Evolutionary conservation across 345 rosid genomes (phyloP).

Genomic region (Gossypioides kirkii): DNA sequence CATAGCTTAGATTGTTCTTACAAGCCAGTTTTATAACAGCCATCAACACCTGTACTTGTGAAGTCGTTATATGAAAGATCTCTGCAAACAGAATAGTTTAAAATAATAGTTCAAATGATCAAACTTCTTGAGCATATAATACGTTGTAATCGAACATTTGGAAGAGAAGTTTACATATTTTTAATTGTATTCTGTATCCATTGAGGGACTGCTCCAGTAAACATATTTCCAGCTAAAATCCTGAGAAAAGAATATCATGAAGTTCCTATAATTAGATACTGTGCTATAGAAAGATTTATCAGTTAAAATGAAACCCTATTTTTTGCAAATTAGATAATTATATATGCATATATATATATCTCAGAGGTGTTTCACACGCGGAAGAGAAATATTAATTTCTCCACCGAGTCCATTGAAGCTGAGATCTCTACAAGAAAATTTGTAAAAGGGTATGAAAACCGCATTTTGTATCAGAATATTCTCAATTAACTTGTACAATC

Average conservation of each 20-base stretch:
- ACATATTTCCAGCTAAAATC: slow-evolving; percentile 31
- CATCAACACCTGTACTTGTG: neutral
- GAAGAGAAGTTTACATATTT: slow-evolving; percentile 1
- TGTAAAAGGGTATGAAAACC: neutral
- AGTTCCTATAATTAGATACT: neutral
- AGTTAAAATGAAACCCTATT: no score
- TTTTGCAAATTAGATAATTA: neutral
- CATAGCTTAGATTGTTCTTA: slow-evolving; percentile 10
- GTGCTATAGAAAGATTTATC: no score
- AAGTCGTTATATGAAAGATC: slow-evolving; percentile 37
- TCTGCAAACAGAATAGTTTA: slow-evolving; percentile 15
- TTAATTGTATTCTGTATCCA: slow-evolving; percentile 15
- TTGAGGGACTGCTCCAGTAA: slow-evolving; percentile 24
- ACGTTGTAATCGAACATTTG: neutral
- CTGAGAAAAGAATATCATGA: slow-evolving; percentile 8
- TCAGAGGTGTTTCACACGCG: neutral
- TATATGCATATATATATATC: neutral
- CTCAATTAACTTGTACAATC: no score
- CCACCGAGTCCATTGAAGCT: slow-evolving; percentile 43
- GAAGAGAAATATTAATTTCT: slow-evolving; percentile 9
- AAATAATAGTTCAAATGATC: neutral
- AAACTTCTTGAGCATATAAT: neutral
- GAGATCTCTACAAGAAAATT: slow-evolving; percentile 34
- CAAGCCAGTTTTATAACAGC: slow-evolving; percentile 6
- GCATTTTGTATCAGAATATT: no score